Evolutionary conservation across 2,329 filamentous ascomycete genomes (phyloP), one percentile per base, ranked within the genome.

Genomic region (Aspergillus ochraceoroseus): DNA sequence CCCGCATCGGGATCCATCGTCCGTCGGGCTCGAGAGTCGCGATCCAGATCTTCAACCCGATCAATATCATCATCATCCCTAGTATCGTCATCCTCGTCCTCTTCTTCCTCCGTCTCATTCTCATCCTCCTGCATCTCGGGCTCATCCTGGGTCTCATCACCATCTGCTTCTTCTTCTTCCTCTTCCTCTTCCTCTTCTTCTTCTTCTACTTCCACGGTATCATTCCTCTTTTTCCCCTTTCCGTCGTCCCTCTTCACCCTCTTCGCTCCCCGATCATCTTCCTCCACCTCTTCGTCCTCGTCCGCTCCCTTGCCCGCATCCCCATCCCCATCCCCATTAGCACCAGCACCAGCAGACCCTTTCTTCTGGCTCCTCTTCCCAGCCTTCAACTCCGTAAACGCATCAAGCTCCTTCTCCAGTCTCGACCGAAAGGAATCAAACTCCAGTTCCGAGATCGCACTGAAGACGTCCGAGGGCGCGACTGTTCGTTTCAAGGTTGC

Each of bases 401-500:
- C 58, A 43, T 73, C 70, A 29, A 82, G 63, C 62, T 83, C 79
- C 14, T 72, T 71, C 55, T 82, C 75, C 28, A 82, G 64, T 14
- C 76, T 66, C 4, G 72, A 69, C 1, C 76, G 63, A 57, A 82
- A 77, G n/a, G 62, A 62, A n/a, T 75, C 73, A 47, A 81, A 75
- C 60, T 82, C 79, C 18, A 79, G 66, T 47, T 82, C 77, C 15
- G 71, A 68, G 30, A 83, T 65, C 1, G 78, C 79, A 26, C 71
- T 71, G 49, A 81, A 69, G 29, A 83, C 77, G 54, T 82, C 78
- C 40, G 72, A 63, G 1, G 79, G 77, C 34, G 73, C 70, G 49
- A 83, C 71, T 11, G 77, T 82, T 55, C 79, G 79, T 63, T 80
- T 79, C 48, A 73, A 66, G 31, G 78, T 77, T 52, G 73, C 70